Evolutionary conservation across 106 monocot genomes (phyloP), one percentile per base, ranked within the genome.

Genomic region (Acorus calamus): DNA sequence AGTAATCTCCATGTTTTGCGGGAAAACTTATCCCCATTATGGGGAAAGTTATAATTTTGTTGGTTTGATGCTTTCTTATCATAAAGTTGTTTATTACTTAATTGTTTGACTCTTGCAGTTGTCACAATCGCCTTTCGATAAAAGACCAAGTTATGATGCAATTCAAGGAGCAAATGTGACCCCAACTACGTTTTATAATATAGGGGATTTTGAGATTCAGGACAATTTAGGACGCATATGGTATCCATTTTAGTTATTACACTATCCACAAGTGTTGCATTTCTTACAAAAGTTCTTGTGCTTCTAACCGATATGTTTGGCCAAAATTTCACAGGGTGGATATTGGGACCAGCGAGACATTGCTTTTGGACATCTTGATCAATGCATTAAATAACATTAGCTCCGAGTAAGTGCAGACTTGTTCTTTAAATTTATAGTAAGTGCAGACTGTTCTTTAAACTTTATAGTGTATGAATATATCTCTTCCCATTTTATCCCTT

Each of bases 191-290:
- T 94, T 94, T 73, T 90, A 87, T 54, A 94, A 94, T 71, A 94
- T 87, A 64, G 90, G 94, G 9, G 87, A 94, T 69, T 74, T 94
- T 62, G 94, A 90, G 71, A 60, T 94, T 71, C 94, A 94, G 74
- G 94, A 94, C 57, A 90, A 94, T 69, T 47, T 94, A 67, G 94
- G 87, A 56, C 77, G 94, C 4, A 66, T 94, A 76, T 94, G 90
- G 94, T 94, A 71, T 4, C 14, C 14, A 50, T 14, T 2, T 28
- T 6, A 64, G 3, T n/a, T 42, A 13, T 61, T 61, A 2, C 4
- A 4, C 49, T 49, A 5, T 50, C 8, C 28, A 9, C 11, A 50
- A 4, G 14, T 6, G 11, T 64, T 28, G n/a, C 8, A 10, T 3
- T 61, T 3, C 2, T 3, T 61, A 11, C 5, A 14, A 48, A n/a